Evolutionary conservation across 2,329 filamentous ascomycete species (phyloP), one percentile per base, ranked within the genome.

Genomic region (Bipolaris bicolor): DNA sequence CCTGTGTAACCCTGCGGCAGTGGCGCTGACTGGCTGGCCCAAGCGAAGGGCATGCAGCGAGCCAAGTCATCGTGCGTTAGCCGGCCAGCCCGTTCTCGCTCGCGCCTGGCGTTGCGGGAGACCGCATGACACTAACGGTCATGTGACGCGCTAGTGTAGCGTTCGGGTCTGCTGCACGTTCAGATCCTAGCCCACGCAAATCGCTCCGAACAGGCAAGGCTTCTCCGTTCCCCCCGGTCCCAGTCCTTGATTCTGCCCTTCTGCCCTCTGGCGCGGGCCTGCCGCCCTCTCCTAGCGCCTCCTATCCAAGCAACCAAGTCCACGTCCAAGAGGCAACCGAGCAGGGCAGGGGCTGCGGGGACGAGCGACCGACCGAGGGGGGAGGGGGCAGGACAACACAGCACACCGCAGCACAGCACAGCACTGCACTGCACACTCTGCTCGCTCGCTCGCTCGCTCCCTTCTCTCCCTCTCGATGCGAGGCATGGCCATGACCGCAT

Each of bases 81-180:
- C 54, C 39, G 54, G 40, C 56, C 43, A 52, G 46, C 55, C 58
- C 61, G 63, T 60, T 55, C 47, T 36, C 24, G 18, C 15, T 50
- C 16, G 16, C 13, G 7, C 49, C 34, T 44, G 49, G 49, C 41
- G 41, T 39, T 16, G 39, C 52, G 53, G 48, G 62, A 65, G 55
- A 61, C 59, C 55, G 66, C 66, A 66, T 66, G 60, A 49, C 53
- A 55, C 60, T 58, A 52, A 39, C 37, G 58, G 55, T 67, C 65
- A 67, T 61, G 64, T 66, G 60, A 66, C 37, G 5, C 2, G n/a
- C 58, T 56, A 56, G 29, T 13, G 7, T 52, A 52, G 55, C 24
- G 45, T 45, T 33, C 22, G 36, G 26, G 39, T 16, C 44, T 15
- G 15, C 49, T 58, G 57, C 47, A 54, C 41, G 51, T 41, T 34